Evolutionary conservation across 2,329 filamentous ascomycete species (phyloP).

Genomic region (Claviceps humidiphila): DNA sequence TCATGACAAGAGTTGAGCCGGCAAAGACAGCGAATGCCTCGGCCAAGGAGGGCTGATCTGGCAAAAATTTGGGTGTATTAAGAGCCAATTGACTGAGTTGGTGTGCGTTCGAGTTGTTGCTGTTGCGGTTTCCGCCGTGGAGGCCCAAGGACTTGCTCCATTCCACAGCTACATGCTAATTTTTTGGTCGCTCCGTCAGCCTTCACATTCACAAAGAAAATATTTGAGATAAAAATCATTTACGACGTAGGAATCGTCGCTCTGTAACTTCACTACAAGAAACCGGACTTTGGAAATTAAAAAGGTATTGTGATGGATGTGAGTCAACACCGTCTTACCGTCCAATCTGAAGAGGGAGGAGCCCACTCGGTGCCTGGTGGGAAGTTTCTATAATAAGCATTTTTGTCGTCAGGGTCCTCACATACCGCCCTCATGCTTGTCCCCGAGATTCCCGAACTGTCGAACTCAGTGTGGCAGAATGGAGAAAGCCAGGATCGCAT

Average conservation of each 20-base stretch:
- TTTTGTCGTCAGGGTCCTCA: conserved; percentile 36
- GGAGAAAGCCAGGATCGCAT: conserved; percentile 50
- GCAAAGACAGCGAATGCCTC: conserved; percentile 61
- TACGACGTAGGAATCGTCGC: background rate
- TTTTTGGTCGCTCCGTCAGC: conserved; percentile 3
- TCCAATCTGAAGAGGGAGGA: conserved; percentile 35
- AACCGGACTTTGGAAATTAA: background rate
- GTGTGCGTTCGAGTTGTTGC: conserved; percentile 44
- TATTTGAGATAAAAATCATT: background rate
- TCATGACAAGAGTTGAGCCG: conserved; percentile 51
- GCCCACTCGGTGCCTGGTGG: conserved; percentile 18
- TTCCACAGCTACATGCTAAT: conserved; percentile 32
- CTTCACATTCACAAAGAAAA: background rate
- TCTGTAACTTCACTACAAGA: background rate
- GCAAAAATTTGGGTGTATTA: conserved; percentile 25
- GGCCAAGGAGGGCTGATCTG: conserved; percentile 49
- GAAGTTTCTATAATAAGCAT: conserved; percentile 37
- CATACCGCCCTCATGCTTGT: conserved; percentile 49
- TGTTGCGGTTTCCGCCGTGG: conserved; percentile 39
- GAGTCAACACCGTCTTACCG: conserved; percentile 10
- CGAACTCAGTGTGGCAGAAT: conserved; percentile 51
- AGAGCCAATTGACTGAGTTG: conserved; percentile 42
- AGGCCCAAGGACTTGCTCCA: conserved; percentile 45
- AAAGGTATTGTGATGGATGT: background rate
- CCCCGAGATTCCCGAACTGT: conserved; percentile 42